Evolutionary conservation across 805 yeast genomes (phyloP), one percentile per base, ranked within the genome.

Genomic region (Nakazawaea wickerhamii): DNA sequence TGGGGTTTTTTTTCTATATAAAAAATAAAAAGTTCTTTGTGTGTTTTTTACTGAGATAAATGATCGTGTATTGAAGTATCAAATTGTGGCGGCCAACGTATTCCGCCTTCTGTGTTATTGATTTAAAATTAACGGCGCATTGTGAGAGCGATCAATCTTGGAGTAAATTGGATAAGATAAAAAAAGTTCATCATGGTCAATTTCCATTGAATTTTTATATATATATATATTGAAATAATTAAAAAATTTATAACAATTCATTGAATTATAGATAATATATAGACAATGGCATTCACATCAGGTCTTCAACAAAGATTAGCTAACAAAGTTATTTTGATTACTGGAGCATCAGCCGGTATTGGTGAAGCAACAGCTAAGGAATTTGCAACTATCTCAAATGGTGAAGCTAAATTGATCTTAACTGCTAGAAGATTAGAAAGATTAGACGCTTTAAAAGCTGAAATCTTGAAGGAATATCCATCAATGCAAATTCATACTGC

Each of bases 351-450:
- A 22, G 62, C 73, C 2, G 75, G 77, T 20, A 71, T 71, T 44
- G 77, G 77, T 2, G 67, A 63, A 25, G 72, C 73, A 28, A 68
- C 72, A 18, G 76, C 75, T 20, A 57, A 55, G 42, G 73, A 68
- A 49, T 57, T 68, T 46, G 75, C 76, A 13, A 60, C 58, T 18
- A 86, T 88, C 13, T 70, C 91, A 18, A 68, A 76, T 37, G 95
- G 95, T 25, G 60, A 81, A 10, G 58, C 84, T 52, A 81, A 83
- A 54, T 71, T 88, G 52, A 70, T 88, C 48, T 69, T 88, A 19
- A 73, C 89, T 3, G 95, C 96, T 3, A 78, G 96, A 64, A 79
- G 95, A 64, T 50, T 71, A 30, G 86, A 80, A 5, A 77, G 77
- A 47, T 62, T 86, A 39, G 64, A 72, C 20, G 67, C 62, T 11